A percentile compares a stretch with the other conserved stretches of the same genome.
phyloP scores from a whole-genome alignment of 805 yeast species.

The Cyberlindnera americana region DNA sequence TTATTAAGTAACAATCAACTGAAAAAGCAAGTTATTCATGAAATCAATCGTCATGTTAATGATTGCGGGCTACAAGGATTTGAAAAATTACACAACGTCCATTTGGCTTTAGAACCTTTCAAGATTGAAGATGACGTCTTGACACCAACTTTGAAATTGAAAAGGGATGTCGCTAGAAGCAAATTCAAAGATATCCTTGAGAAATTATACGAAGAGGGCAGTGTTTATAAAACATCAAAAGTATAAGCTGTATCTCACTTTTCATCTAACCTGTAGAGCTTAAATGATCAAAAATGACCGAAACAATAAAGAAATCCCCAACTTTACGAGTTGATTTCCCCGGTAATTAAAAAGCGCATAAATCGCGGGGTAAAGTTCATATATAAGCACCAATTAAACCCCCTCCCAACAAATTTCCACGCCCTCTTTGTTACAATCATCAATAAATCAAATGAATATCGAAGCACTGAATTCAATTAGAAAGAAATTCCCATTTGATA shows the following conservation, averaged over 20 bases:
- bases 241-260: too few species aligned
- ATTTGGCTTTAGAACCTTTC: slow-evolving; percentile 54
- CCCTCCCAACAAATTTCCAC: too few species aligned
- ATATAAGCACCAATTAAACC: too few species aligned
- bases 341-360: too few species aligned
- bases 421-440: not conserved
- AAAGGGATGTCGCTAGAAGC: slow-evolving; percentile 46
- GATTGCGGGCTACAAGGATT: slow-evolving; percentile 28
- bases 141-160: slow-evolving; percentile 63
- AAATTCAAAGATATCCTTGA: slow-evolving; percentile 39
- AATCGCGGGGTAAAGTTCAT: too few species aligned
- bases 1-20: slow-evolving; percentile 4
- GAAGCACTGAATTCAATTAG: slow-evolving; percentile 11
- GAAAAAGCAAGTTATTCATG: slow-evolving; percentile 7
- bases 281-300: too few species aligned
- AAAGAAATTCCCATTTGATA: slow-evolving; percentile 14
- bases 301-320: too few species aligned
- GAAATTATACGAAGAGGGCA: slow-evolving; percentile 48
- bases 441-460: too few species aligned
- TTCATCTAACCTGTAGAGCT: too few species aligned
- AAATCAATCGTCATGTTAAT: slow-evolving; percentile 9
- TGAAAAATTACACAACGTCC: slow-evolving; percentile 56
- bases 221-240: slow-evolving; percentile 21
- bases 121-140: slow-evolving; percentile 53
- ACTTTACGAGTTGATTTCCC: too few species aligned